phyloP scores from a whole-genome alignment of 441 rosid genomes.

The Corymbia calophylla region DNA sequence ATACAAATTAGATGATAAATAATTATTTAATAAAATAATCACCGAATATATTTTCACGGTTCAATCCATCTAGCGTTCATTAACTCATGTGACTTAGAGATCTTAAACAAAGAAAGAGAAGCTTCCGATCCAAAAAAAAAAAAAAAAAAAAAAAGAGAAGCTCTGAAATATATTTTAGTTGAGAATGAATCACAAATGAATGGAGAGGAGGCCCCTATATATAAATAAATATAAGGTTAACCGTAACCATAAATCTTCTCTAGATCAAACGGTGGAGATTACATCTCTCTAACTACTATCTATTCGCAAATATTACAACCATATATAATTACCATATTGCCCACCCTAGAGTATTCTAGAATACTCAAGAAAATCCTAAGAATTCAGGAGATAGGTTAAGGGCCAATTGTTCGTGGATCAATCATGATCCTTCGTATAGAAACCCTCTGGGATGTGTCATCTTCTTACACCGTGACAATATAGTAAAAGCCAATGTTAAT shows the following conservation, averaged over 20 bases:
- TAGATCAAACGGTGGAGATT: background rate
- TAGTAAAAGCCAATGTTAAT: background rate
- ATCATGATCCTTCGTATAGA: background rate
- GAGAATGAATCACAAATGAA: too few species aligned
- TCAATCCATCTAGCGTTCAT: background rate
- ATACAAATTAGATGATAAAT: background rate
- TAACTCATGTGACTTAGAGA: background rate
- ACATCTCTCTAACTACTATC: background rate
- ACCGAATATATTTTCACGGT: too few species aligned
- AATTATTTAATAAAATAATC: background rate
- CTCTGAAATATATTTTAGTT: background rate
- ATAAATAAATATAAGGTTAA: too few species aligned
- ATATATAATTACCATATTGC: background rate
- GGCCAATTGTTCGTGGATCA: background rate
- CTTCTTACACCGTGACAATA: background rate
- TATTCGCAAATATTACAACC: too few species aligned
- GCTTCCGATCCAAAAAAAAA: too few species aligned
- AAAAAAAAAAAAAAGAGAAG: too few species aligned
- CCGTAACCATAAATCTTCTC: too few species aligned
- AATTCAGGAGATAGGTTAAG: background rate
- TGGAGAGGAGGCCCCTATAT: background rate
- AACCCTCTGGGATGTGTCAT: background rate
- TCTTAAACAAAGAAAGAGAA: too few species aligned
- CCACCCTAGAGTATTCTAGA: background rate
- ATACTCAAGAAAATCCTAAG: background rate